Evolutionary conservation across 148 eudicot genomes (phyloP), one percentile per base, ranked within the genome.

Genomic region (Salicornia ramosissima): DNA sequence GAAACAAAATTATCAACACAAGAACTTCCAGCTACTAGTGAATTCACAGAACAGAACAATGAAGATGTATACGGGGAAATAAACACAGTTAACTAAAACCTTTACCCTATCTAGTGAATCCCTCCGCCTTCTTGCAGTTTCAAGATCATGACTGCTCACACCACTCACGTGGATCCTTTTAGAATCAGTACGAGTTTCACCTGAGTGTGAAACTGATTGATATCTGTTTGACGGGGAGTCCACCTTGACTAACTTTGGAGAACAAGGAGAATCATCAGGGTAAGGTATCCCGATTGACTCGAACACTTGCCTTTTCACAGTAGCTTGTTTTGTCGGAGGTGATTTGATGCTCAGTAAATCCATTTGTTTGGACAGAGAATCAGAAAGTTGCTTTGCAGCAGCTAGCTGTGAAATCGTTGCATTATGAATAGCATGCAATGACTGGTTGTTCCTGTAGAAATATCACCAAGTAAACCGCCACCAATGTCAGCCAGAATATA

Each of bases 351-450:
- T 82, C 71, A 94, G 79, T 55, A 78, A 73, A 69, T 79, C 77
- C 99, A 94, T 87, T 70, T 90, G 99, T 75, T 75, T 83, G 19
- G 96, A 87, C 60, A 94, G 88, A 62, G 79, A 78, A 40, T 86
- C 91, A 70, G 97, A 89, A 74, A 91, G 96, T 49, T 90, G 87
- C 74, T 89, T 88, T 54, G 97, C 99, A 70, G 90, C 83, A 68
- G 85, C 85, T 70, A 94, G 78, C 54, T 94, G 98, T 75, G 98
- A 88, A 70, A 59, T 64, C 78, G 82, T 80, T 77, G 92, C 84
- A 69, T 82, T 89, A 69, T 79, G 91, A 68, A 94, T 72, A 74
- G 90, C 85, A 68, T 82, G 86, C 83, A 94, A 68, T 62, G 96
- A 86, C 56, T 90, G 86, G 71, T 66, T 77, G 68, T 79, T 70